A percentile compares a stretch with the other conserved stretches of the same genome.
phyloP scores from a whole-genome alignment of 176 grass and related monocot genomes.

The Cenchrus purpureus region DNA sequence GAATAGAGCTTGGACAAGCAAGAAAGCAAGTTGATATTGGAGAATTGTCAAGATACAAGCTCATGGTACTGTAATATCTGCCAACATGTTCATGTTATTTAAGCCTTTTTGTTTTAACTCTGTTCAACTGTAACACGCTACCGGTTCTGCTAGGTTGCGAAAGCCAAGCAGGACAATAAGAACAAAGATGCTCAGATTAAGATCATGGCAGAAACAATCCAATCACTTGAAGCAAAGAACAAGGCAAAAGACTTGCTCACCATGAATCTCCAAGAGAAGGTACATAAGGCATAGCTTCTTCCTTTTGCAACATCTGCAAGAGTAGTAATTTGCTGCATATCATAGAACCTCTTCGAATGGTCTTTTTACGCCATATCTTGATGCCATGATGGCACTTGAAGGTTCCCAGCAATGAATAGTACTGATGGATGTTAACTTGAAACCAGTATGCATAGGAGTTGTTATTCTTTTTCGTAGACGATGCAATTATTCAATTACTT shows the following conservation, averaged over 20 bases:
- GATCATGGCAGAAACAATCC: conserved; percentile 81
- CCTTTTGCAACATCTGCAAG: not conserved
- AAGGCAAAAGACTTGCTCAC: conserved; percentile 82
- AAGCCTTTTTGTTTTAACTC: not conserved
- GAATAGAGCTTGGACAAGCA: conserved; percentile 91
- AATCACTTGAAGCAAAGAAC: conserved; percentile 79
- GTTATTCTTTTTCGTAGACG: not conserved
- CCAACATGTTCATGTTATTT: not conserved
- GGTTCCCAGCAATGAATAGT: not conserved
- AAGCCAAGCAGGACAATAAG: conserved; percentile 81
- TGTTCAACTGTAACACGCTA: not conserved
- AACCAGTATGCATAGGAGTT: not conserved
- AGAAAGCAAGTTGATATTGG: conserved; percentile 84
- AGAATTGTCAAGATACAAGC: conserved; percentile 88
- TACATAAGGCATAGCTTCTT: conserved; percentile 24
- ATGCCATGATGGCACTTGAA: not conserved
- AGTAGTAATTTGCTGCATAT: not conserved
- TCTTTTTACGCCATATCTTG: not conserved
- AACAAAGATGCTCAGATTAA: conserved; percentile 84
- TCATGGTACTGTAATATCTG: conserved; percentile 58
- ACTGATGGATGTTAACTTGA: not conserved
- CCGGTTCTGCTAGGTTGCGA: conserved; percentile 68
- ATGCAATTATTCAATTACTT: not conserved
- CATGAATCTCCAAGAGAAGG: conserved; percentile 87
- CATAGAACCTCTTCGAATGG: not conserved